Evolutionary conservation across 495 filamentous ascomycete genomes (phyloP), one percentile per base, ranked within the genome.

Genomic region (Penicillium alfredii): DNA sequence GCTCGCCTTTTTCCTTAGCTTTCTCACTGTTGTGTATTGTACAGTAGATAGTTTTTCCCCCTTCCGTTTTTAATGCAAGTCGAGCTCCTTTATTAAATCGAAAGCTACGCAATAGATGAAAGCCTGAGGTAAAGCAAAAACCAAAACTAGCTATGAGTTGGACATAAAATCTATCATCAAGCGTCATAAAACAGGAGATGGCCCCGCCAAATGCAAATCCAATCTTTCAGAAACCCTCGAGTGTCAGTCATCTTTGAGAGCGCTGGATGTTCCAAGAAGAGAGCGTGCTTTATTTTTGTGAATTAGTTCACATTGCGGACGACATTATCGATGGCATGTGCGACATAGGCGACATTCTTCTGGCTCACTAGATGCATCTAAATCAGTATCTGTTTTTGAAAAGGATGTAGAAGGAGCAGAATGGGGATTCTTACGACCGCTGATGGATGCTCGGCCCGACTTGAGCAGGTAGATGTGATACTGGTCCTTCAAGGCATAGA

Each of bases 401-500:
- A 19, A 6, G 31, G 14, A 13, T 14, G 8, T 23, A 11, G 8
- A 6, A 4, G 21, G 15, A 25, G 6, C 9, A 22, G 15, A 31
- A 28, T 5, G 29, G 20, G 16, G 30, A 32, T 30, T 49, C 64
- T 57, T 66, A 69, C 66, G 51, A 49, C 67, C 67, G 28, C 67
- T 71, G 45, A 71, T 66, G 15, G 67, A 71, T 15, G 63, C 64
- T 40, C 67, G 59, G 32, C 67, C 65, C 17, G 65, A 69, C 44
- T 66, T 64, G 41, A 71, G 58, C 27, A 71, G 49, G 59, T 71
- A 71, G 42, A 71, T 51, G 56, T 71, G 67, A 55, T 64, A 71
- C 40, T 61, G 65, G 21, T 69, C 66, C 53, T 67, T 68, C 42
- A 69, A 51, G 16, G 53, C 54, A 35, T 63, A 51, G 37, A 69